These are phyloP conservation scores for Stentor coeruleus DNA, from an alignment of 73 alveolate genomes.

Conservation along the genomic window DNA sequence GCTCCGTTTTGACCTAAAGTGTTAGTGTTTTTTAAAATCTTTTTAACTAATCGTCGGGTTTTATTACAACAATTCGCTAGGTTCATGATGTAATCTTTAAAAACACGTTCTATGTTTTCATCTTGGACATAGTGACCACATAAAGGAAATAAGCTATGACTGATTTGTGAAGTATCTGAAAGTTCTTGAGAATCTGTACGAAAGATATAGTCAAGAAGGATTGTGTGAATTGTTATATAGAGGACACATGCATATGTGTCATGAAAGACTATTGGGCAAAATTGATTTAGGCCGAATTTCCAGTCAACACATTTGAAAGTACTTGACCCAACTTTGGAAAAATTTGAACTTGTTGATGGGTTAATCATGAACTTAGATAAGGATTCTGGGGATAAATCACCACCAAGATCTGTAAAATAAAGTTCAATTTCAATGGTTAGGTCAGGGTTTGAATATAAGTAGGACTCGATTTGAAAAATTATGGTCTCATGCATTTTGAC, in stretches of 20 bases:
- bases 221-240: not conserved
- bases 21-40: not conserved
- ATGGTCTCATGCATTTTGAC: conserved; percentile 34
- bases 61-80: not conserved
- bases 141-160: not conserved
- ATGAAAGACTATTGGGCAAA: not conserved
- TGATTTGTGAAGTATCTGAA: not conserved
- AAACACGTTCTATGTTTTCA: not conserved
- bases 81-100: not conserved
- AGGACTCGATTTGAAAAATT: conserved; percentile 27
- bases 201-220: conserved; percentile 15
- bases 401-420: not conserved
- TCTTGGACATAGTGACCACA: not conserved
- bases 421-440: conserved; percentile 27
- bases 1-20: not conserved
- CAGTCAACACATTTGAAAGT: not conserved
- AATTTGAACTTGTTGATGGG: not conserved
- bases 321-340: not conserved
- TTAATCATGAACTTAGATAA: not conserved
- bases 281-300: not conserved
- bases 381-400: not conserved
- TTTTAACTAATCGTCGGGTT: not conserved
- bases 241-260: conserved; percentile 5
- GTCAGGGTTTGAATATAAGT: not conserved
- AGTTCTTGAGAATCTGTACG: not conserved